Evolutionary conservation across 257 asterid genomes (phyloP).

Genomic region (Salvia rosmarinus): DNA sequence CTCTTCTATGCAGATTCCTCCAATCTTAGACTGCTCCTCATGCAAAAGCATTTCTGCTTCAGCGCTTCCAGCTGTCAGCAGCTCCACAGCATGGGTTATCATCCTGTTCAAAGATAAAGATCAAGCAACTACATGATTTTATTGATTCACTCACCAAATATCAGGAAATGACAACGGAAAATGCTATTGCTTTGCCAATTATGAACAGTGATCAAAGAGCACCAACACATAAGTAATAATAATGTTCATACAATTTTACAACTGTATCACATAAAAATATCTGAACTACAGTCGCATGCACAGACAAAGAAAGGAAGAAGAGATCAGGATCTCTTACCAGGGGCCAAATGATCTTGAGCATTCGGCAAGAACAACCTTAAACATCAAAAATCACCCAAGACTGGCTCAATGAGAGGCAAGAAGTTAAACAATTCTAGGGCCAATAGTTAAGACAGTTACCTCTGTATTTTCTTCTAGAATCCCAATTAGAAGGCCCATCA

Average conservation of each 20-base stretch:
- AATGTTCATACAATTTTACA: constrained; percentile 18
- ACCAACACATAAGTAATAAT: constrained; percentile 15
- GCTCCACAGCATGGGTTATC: constrained; percentile 82
- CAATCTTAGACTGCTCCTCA: constrained; percentile 64
- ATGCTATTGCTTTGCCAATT: not conserved
- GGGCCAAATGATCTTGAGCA: constrained; percentile 96
- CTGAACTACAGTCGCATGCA: constrained; percentile 16
- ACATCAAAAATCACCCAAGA: constrained; percentile 34
- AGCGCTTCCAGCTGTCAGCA: constrained; percentile 81
- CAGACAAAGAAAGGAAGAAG: constrained; percentile 21
- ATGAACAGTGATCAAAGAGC: constrained; percentile 28
- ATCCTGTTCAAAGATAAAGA: constrained; percentile 63
- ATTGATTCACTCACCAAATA: constrained; percentile 28
- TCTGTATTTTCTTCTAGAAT: constrained; percentile 85
- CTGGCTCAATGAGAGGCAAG: constrained; percentile 24
- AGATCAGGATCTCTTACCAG: constrained; percentile 60
- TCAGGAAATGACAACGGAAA: not conserved
- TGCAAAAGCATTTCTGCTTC: constrained; percentile 74
- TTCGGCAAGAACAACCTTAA: constrained; percentile 88
- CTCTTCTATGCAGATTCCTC: constrained; percentile 91
- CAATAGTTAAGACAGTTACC: constrained; percentile 46
- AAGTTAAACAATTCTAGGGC: constrained; percentile 4
- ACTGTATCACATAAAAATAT: constrained; percentile 9
- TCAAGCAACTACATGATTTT: constrained; percentile 18
- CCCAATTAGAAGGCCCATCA: constrained; percentile 75